Base-by-base conservation (phyloP, 164 flowering plant genomes). In the Berberis thunbergii region DNA sequence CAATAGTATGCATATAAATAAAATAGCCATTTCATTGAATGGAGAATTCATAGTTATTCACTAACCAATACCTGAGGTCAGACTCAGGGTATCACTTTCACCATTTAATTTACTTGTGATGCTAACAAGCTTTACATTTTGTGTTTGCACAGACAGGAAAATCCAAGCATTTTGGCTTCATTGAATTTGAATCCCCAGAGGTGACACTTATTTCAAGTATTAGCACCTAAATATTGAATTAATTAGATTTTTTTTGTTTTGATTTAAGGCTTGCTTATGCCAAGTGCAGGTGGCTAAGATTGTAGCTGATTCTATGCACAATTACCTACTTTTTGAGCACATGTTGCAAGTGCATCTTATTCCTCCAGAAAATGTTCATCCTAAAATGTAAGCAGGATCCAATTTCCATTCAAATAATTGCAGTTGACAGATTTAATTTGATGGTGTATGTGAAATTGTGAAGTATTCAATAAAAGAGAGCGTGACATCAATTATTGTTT, bases 121-220 rank as follows among this genome's bases (percentile, higher is more conserved):
- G 26, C 26, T 26, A 26, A 26, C 26, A 26, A 40, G 1, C 41
- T 6, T 66, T 12, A 59, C 50, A 9, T 45, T 64, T 13, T 64
- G 59, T 12, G 64, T 58, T 64, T 65, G 59, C 60, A 13, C 86
- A 93, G 98, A 94, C 98, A 2, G 98, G 92, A 66, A 88, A 84
- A 62, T 84, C 97, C 41, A 94, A 80, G 81, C 97, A 90, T 75
- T 90, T 73, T 84, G 98, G 98, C 54, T 94, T 85, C 82, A 80
- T 94, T 26, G 85, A 94, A 65, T 90, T 90, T 67, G 84, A 83
- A 63, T 80, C 80, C 57, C 86, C 96, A 45, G 86, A 84, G 97
- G 98, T 93, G 54, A 54, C 48, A 54, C 58, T 41, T 61, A 11
- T 60, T 38, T 60, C 41, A 10, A 42, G 39, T 2, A 39, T 40